Evolutionary conservation across 768 basidiomycete genomes (phyloP).

Genomic region (Calocybe cyanea): DNA sequence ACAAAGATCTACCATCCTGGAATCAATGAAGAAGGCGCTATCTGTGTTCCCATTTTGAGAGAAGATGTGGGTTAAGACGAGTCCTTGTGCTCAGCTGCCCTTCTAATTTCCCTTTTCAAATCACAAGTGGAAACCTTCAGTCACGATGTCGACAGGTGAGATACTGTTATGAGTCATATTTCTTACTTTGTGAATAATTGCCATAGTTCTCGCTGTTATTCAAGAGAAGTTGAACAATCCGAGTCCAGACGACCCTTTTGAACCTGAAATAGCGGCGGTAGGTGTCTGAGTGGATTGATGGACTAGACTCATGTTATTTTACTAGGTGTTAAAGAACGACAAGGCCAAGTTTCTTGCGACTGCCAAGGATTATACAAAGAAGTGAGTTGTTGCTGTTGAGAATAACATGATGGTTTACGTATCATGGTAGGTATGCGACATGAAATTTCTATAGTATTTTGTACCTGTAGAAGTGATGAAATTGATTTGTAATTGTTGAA

Average conservation of each 20-base stretch:
- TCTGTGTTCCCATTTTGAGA: slow-evolving; percentile 79
- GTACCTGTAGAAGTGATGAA: background rate
- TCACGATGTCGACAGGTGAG: slow-evolving; percentile 68
- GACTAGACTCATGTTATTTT: background rate
- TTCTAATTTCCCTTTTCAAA: background rate
- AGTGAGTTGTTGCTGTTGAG: slow-evolving; percentile 42
- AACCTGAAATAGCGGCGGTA: slow-evolving; percentile 83
- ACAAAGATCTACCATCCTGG: slow-evolving; percentile 92
- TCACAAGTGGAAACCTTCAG: slow-evolving; percentile 89
- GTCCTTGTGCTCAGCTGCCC: slow-evolving; percentile 28
- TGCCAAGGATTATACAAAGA: slow-evolving; percentile 86
- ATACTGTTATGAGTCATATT: background rate
- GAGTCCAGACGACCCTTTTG: slow-evolving; percentile 84
- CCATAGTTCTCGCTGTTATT: slow-evolving; percentile 65
- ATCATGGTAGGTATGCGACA: slow-evolving; percentile 11
- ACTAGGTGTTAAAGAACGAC: slow-evolving; percentile 73
- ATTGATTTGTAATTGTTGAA: background rate
- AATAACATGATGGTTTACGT: slow-evolving; percentile 2
- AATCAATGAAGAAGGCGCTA: slow-evolving; percentile 84
- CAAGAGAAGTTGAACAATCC: slow-evolving; percentile 88
- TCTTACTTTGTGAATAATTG: background rate
- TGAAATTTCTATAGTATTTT: slow-evolving; percentile 3
- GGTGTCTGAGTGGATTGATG: slow-evolving; percentile 20
- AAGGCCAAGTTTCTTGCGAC: slow-evolving; percentile 67
- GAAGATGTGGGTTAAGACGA: slow-evolving; percentile 51